These are phyloP conservation scores for Annulohypoxylon stygium DNA, from an alignment of 495 filamentous ascomycete genomes.

Conservation along the genomic window DNA sequence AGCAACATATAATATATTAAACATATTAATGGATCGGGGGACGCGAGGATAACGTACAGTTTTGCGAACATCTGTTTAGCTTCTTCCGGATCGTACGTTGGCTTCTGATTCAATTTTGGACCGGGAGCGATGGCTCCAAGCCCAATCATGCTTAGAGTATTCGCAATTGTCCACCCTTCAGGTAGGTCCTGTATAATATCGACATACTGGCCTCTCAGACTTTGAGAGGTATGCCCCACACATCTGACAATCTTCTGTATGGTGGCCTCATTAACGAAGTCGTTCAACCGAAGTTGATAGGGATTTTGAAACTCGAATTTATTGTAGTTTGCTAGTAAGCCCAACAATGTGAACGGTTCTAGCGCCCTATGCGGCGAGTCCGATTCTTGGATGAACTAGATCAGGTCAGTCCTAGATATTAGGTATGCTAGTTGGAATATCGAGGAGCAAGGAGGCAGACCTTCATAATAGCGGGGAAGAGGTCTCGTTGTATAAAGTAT, in stretches of 20 bases:
- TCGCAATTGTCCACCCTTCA: constrained; percentile 87
- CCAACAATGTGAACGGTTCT: constrained; percentile 84
- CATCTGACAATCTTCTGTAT: constrained; percentile 85
- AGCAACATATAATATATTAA: constrained; percentile 24
- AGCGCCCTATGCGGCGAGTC: constrained; percentile 72
- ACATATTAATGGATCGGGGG: neutral
- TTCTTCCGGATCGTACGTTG: constrained; percentile 72
- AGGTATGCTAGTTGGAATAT: neutral
- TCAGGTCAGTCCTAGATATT: constrained; percentile 16
- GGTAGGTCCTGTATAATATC: constrained; percentile 92
- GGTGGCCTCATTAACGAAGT: constrained; percentile 92
- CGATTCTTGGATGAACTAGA: constrained; percentile 86
- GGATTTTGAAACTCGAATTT: constrained; percentile 99
- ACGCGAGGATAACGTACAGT: constrained; percentile 55
- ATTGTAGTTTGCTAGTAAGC: constrained; percentile 97
- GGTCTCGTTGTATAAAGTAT: constrained; percentile 94
- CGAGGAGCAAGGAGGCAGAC: constrained; percentile 59
- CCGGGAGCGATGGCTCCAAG: constrained; percentile 80
- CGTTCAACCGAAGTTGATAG: constrained; percentile 92
- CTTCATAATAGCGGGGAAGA: constrained; percentile 96
- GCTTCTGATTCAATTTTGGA: constrained; percentile 71
- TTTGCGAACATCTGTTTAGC: constrained; percentile 81
- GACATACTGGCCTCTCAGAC: constrained; percentile 79
- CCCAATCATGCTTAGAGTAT: constrained; percentile 86
- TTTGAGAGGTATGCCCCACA: constrained; percentile 76